phyloP scores from a whole-genome alignment of 148 eudicot genomes.

The Fallopia convolvulus region DNA sequence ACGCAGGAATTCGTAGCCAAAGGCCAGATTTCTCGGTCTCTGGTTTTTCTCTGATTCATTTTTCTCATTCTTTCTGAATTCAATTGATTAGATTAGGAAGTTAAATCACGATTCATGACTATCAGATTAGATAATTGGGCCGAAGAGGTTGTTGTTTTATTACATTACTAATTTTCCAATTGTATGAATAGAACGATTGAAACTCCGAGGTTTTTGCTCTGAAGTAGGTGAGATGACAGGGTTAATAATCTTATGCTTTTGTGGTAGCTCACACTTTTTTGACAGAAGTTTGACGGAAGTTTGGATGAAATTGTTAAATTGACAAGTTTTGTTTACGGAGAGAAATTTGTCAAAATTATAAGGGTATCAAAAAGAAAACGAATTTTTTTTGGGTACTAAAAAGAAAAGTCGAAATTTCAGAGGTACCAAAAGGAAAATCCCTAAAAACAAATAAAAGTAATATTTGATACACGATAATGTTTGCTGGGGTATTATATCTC shows the following conservation, averaged over 20 bases:
- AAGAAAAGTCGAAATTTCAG: no score
- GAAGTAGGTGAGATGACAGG: background rate
- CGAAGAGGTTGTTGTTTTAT: background rate
- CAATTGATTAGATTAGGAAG: background rate
- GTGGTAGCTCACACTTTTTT: background rate
- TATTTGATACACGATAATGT: no score
- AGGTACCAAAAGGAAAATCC: no score
- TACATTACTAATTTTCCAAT: background rate
- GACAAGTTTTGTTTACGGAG: no score
- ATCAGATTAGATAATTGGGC: background rate
- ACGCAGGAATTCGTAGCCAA: constrained; percentile 23
- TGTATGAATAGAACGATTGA: background rate
- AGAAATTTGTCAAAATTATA: no score
- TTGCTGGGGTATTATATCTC: no score
- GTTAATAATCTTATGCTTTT: background rate
- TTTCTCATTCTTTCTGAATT: background rate
- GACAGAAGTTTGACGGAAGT: no score
- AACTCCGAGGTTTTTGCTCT: background rate
- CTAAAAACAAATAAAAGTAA: no score
- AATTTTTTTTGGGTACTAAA: no score
- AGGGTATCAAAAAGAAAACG: no score
- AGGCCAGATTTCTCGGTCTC: constrained; percentile 20
- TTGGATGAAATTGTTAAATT: no score
- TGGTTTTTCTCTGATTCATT: background rate
- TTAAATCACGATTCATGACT: background rate